These are phyloP conservation scores for Rubus idaeus DNA, from an alignment of 306 rosid genomes.

Conservation along the genomic window DNA sequence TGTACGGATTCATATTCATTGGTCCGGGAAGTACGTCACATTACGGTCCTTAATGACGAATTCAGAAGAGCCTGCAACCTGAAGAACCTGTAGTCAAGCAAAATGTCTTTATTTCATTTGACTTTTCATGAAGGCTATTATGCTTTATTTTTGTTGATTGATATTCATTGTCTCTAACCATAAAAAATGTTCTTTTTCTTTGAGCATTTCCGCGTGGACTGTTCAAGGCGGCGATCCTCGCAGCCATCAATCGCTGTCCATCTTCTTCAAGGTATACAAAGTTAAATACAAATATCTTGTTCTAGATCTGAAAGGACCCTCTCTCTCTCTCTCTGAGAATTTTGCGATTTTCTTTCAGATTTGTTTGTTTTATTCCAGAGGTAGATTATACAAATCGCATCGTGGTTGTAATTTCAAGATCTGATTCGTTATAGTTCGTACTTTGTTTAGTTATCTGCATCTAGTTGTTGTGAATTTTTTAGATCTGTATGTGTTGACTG, in stretches of 20 bases:
- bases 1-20: constrained; percentile 66
- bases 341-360: neutral
- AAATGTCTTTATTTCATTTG: too few relatives aligned
- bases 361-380: neutral
- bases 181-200: neutral
- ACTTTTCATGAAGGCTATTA: too few relatives aligned
- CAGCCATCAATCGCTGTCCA: constrained; percentile 6
- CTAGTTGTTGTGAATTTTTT: neutral
- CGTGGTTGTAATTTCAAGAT: neutral
- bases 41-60: too few relatives aligned
- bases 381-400: neutral
- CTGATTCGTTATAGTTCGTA: neutral
- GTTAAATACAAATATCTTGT: neutral
- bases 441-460: too few relatives aligned
- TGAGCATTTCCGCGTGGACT: constrained; percentile 3
- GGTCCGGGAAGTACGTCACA: constrained; percentile 64
- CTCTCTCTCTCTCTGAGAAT: neutral
- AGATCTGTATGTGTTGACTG: neutral
- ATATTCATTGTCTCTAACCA: too few relatives aligned
- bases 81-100: too few relatives aligned
- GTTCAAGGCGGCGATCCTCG: constrained; percentile 20
- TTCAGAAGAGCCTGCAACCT: too few relatives aligned
- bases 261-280: constrained; percentile 11
- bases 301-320: constrained; percentile 13
- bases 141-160: too few relatives aligned